Evolutionary conservation across 306 rosid genomes (phyloP), one percentile per base, ranked within the genome.

Genomic region (Hylodesmum podocarpum): DNA sequence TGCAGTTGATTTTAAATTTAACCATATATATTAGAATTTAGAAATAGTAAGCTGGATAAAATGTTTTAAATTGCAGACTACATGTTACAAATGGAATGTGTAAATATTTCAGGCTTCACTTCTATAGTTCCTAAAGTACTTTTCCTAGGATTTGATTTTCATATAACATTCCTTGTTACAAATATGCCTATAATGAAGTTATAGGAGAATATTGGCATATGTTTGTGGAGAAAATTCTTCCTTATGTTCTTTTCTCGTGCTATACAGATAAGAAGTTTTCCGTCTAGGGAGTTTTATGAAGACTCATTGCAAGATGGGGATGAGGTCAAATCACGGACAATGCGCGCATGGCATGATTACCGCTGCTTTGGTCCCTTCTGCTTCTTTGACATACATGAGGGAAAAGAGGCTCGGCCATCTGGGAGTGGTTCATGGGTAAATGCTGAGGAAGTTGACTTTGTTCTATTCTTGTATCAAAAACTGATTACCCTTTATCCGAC

Each of bases 341-440:
- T 19, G 25, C 96, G 97, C 25, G 77, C 73, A 6, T 94, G 98
- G 98, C 98, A 94, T 78, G 67, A 37, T 31, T 91, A 83, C 82
- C 81, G 87, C 37, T 94, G 98, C 87, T 94, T 90, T 41, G 97
- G 97, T 40, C 98, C 98, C 46, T 94, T 90, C 78, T 84, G 91
- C 78, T 94, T 94, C 88, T 90, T 94, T 46, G 92, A 94, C 65
- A 66, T 94, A 59, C 96, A 88, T 5, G 93, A 91, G 82, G 96
- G 94, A 66, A 80, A 86, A 72, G 94, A 91, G 86, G 64, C 88
- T 63, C 84, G 79, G 69, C 88, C 94, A 33, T 6, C 80, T 66
- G 94, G 97, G 71, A 86, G 96, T 90, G 91, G 90, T 31, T 91
- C 97, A 21, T 87, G 88, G 97, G 79, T 90, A 59, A 94, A 91